Percentiles rank a stretch among this genome's conserved stretches.
Evolutionary conservation across 257 asterid genomes (phyloP).

Genomic region (Linaria vulgaris): DNA sequence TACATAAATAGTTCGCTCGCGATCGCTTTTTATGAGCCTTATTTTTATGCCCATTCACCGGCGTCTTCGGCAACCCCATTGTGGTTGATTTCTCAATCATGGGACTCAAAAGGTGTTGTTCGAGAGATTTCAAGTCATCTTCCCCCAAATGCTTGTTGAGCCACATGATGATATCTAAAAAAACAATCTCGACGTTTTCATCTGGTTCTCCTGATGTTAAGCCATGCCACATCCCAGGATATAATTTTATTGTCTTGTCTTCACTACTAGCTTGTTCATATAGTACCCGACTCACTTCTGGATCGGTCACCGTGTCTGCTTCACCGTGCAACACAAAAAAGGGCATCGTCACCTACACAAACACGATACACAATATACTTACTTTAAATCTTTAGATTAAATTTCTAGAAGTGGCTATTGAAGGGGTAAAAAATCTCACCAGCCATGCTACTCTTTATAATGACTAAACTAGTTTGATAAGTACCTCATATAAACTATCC

Average conservation of each 20-base stretch:
- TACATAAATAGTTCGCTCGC: slow-evolving; percentile 46
- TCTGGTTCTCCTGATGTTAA: slow-evolving; percentile 54
- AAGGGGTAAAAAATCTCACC: too few relatives aligned
- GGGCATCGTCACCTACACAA: slow-evolving; percentile 72
- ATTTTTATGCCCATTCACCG: slow-evolving; percentile 2
- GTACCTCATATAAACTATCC: slow-evolving; percentile 75
- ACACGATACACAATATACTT: too few relatives aligned
- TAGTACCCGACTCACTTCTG: slow-evolving; percentile 75
- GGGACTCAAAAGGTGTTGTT: slow-evolving; percentile 4
- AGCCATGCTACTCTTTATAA: too few relatives aligned
- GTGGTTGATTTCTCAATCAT: slow-evolving; percentile 19
- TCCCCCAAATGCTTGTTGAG: slow-evolving; percentile 51
- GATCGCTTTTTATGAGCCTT: slow-evolving; percentile 29
- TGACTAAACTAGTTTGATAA: not conserved
- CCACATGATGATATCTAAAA: slow-evolving; percentile 77
- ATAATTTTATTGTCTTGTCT: slow-evolving; percentile 84
- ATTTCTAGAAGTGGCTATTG: too few relatives aligned
- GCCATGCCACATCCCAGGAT: slow-evolving; percentile 81
- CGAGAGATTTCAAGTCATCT: not conserved
- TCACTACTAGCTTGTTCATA: slow-evolving; percentile 63
- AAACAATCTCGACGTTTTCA: slow-evolving; percentile 48
- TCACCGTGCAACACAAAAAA: slow-evolving; percentile 90
- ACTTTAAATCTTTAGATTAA: too few relatives aligned
- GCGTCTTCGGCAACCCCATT: slow-evolving; percentile 27
- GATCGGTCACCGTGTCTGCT: slow-evolving; percentile 87